Conservation (phyloP, 164 flowering plant genomes). For the Vitis amurensis region DNA sequence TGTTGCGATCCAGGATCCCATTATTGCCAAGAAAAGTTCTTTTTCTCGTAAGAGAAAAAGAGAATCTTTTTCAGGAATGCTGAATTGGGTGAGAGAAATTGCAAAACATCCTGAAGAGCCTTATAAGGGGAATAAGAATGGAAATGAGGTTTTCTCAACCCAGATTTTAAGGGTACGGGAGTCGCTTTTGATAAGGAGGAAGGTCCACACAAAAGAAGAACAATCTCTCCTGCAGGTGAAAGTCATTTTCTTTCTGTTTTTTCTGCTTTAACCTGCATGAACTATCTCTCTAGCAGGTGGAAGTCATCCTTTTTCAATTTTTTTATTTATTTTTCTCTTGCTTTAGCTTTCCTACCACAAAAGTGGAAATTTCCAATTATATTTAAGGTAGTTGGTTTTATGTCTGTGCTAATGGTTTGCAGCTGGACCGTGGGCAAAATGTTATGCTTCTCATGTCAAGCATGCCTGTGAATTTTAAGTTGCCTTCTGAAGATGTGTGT, state of each 20-base stretch:
- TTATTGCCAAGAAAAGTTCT: conserved; percentile 6
- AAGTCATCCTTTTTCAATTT: too few relatives aligned
- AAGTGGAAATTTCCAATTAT: too few relatives aligned
- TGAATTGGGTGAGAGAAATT: conserved; percentile 39
- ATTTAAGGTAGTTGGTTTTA: neutral
- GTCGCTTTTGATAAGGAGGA: conserved; percentile 21
- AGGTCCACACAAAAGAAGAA: conserved; percentile 14
- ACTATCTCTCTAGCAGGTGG: too few relatives aligned
- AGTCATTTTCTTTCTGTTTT: neutral
- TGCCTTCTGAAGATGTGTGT: neutral
- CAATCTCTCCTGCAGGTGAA: conserved; percentile 33
- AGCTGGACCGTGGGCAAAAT: neutral
- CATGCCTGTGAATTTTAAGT: neutral
- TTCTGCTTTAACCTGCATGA: too few relatives aligned
- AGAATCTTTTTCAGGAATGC: conserved; percentile 34
- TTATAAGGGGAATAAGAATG: conserved; percentile 25
- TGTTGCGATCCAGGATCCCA: conserved; percentile 4
- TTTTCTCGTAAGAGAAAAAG: conserved; percentile 43
- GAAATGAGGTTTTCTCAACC: conserved; percentile 21
- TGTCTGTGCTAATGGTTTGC: neutral
- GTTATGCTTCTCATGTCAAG: neutral
- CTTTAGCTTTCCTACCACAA: too few relatives aligned
- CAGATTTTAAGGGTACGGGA: conserved; percentile 38
- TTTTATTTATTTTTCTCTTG: too few relatives aligned
- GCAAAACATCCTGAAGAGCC: conserved; percentile 38